Base-by-base conservation (phyloP, 1,284 basidiomycete species). In the Boletus mariae region DNA sequence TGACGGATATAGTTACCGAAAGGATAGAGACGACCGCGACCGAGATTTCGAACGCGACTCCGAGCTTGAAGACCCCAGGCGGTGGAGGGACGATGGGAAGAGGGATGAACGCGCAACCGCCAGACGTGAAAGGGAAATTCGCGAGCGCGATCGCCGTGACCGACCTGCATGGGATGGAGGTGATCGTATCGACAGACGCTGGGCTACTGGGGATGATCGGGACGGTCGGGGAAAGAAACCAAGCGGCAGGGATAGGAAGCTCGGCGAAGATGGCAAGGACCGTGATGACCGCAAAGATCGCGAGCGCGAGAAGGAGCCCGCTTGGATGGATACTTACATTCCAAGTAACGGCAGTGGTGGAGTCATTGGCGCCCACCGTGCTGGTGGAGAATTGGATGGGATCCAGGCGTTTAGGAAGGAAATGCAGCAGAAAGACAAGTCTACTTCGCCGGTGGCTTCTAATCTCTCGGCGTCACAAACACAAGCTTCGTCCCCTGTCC, bases 351-450 rank as follows among this genome's bases (percentile, higher is more conserved):
- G 78, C n/a, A 73, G 73, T 40, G 72, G 74, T 51, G 85, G 83
- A 12, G 84, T 88, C 52, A 73, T 87, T 50, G 86, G 87, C 15
- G 47, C 53, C 23, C 57, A 80, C 56, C 71, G 73, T 38, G 68
- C 70, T 34, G 79, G 82, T 45, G 88, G 86, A 20, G 87, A 87
- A 63, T 72, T 92, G 25, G 91, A 94, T 68, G 84, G 87, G 48
- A 92, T 94, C 47, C 92, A 94, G 65, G 90, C 86, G 2, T 94
- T 92, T 83, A 94, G 93, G 77, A 90, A 86, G 66, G 87, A 85
- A 55, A 81, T 92, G 77, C 90, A 88, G 66, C 90, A 91, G 68
- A 89, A 85, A 60, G 90, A 77, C 58, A 82, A 81, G 63, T 53
- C 61, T 32, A 47, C 52, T 28, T 54, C 57, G 4, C 59, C 57